Evolutionary conservation across 805 yeast species (phyloP).

Genomic region (Blastobotrys peoriensis): DNA sequence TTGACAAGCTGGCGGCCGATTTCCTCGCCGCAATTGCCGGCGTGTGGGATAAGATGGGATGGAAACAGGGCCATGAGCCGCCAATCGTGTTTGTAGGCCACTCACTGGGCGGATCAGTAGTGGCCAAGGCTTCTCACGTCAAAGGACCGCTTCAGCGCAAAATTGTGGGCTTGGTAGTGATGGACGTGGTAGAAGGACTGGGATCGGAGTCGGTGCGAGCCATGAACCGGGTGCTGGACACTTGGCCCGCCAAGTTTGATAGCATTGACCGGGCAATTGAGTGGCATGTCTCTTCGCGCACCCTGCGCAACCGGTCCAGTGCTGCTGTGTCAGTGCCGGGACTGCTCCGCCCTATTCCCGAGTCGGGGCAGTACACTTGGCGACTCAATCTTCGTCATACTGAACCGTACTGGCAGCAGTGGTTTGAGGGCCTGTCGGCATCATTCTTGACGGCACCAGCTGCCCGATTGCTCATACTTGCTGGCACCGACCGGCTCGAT

Average conservation of each 20-base stretch:
- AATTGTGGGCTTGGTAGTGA: slow-evolving; percentile 63
- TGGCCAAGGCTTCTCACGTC: slow-evolving; percentile 46
- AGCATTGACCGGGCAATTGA: slow-evolving; percentile 56
- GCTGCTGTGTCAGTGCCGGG: slow-evolving; percentile 79
- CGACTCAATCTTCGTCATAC: slow-evolving; percentile 57
- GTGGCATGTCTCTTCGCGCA: slow-evolving; percentile 65
- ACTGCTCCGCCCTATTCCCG: slow-evolving; percentile 34
- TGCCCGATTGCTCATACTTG: slow-evolving; percentile 69
- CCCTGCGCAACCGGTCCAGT: slow-evolving; percentile 51
- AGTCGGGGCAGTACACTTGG: slow-evolving; percentile 44
- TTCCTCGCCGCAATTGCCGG: slow-evolving; percentile 41
- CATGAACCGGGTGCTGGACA: slow-evolving; percentile 60
- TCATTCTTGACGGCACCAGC: slow-evolving; percentile 44
- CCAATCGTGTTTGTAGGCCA: slow-evolving; percentile 70
- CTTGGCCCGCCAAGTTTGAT: slow-evolving; percentile 58
- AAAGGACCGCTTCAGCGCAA: slow-evolving; percentile 6
- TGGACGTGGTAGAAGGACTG: slow-evolving; percentile 93
- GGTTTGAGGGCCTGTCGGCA: slow-evolving; percentile 72
- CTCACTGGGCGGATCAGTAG: slow-evolving; percentile 85
- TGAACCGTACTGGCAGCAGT: slow-evolving; percentile 61
- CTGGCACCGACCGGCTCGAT: slow-evolving; percentile 87
- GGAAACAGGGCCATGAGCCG: slow-evolving; percentile 8
- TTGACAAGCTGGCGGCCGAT: slow-evolving; percentile 55
- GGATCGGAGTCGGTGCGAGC: slow-evolving; percentile 63
- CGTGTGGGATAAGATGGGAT: slow-evolving; percentile 29